A percentile compares a stretch with the other conserved stretches of the same genome.
These are phyloP conservation scores for Durusdinium trenchii DNA, from an alignment of 73 alveolate species.

Conservation along the genomic window DNA sequence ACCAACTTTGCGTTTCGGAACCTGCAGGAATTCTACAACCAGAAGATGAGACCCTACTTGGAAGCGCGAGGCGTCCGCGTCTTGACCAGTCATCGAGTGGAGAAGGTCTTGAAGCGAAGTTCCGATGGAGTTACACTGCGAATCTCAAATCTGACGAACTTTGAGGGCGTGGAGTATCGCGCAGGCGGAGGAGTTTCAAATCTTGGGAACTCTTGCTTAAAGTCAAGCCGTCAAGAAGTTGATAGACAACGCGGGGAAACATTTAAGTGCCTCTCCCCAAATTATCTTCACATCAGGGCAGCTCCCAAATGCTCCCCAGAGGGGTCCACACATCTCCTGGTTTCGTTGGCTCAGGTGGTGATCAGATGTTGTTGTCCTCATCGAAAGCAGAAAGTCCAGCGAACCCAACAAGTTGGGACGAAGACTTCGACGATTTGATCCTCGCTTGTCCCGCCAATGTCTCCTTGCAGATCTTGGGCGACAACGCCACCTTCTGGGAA, in stretches of 20 bases:
- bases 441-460: background rate
- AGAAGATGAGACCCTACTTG: background rate
- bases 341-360: too few relatives aligned
- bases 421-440: background rate
- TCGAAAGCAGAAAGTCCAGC: background rate
- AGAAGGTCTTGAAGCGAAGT: background rate
- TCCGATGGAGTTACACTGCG: background rate
- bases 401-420: background rate
- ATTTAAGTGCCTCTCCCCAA: too few relatives aligned
- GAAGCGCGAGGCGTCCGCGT: background rate
- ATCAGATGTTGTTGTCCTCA: background rate
- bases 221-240: too few relatives aligned
- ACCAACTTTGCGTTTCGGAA: background rate
- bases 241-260: too few relatives aligned
- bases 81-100: background rate
- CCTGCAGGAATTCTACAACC: background rate
- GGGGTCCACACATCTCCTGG: too few relatives aligned
- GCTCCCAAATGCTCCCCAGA: too few relatives aligned
- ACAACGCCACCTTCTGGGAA: background rate
- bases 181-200: too few relatives aligned
- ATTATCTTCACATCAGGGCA: too few relatives aligned
- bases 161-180: background rate
- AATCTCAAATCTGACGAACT: background rate
- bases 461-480: background rate
- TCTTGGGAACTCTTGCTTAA: too few relatives aligned